A percentile compares a stretch with the other conserved stretches of the same genome.
Evolutionary conservation across 768 basidiomycete genomes (phyloP).

Genomic region (Lactifluus piperatus): DNA sequence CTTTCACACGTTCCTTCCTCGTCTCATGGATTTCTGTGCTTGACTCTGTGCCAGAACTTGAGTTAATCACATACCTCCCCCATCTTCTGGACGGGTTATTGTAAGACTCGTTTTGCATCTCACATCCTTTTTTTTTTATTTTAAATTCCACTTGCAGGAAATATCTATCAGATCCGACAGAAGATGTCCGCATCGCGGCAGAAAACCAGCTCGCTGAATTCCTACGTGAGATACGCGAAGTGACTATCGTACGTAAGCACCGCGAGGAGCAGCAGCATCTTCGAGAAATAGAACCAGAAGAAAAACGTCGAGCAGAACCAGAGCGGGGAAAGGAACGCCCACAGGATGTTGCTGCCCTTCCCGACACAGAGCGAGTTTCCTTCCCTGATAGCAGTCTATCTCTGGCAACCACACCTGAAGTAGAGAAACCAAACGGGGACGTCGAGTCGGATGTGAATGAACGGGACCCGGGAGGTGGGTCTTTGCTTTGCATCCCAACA

Average conservation of each 20-base stretch:
- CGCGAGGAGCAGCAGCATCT: conserved; percentile 38
- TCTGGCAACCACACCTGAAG: conserved; percentile 29
- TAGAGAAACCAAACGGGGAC: conserved; percentile 7
- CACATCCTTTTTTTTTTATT: not conserved
- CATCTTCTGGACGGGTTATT: conserved; percentile 91
- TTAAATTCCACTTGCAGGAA: conserved; percentile 42
- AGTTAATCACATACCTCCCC: conserved; percentile 89
- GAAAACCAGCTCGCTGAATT: conserved; percentile 86
- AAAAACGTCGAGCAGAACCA: not conserved
- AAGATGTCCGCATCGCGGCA: conserved; percentile 87
- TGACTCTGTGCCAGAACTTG: conserved; percentile 93
- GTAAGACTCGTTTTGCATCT: conserved; percentile 36
- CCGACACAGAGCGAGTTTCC: conserved; percentile 8
- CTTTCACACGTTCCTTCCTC: conserved; percentile 93
- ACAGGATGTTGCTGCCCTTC: not conserved
- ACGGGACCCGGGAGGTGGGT: conserved; percentile 44
- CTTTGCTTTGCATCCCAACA: not conserved
- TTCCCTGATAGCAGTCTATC: not conserved
- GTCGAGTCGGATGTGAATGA: conserved; percentile 43
- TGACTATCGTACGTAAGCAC: conserved; percentile 64
- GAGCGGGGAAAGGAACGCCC: conserved; percentile 5
- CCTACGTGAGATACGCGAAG: conserved; percentile 81
- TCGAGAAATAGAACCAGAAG: conserved; percentile 9
- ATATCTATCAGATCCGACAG: conserved; percentile 91
- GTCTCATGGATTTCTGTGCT: conserved; percentile 95